A percentile compares a stretch with the other conserved stretches of the same genome.
Evolutionary conservation across 192 early-diverging fungal species (phyloP).

Genomic region (Umbelopsis ramanniana): DNA sequence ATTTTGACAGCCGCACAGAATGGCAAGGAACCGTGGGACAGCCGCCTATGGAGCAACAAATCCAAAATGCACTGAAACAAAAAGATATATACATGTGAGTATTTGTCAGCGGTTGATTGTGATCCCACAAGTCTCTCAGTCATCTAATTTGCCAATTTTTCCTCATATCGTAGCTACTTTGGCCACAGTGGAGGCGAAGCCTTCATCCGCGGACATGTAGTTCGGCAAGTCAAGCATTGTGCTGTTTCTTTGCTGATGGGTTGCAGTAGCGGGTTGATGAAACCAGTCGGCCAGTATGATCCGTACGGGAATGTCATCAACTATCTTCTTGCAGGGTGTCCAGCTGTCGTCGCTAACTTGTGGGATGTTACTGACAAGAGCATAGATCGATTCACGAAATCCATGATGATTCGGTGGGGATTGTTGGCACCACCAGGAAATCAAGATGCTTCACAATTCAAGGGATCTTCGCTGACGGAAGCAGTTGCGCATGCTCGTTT

Average conservation of each 20-base stretch:
- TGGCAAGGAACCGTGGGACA: conserved; percentile 80
- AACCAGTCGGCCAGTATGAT: conserved; percentile 84
- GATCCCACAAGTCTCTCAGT: neutral
- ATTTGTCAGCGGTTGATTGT: neutral
- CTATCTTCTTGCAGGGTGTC: conserved; percentile 86
- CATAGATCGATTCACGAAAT: conserved; percentile 86
- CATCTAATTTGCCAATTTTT: neutral
- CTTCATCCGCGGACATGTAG: conserved; percentile 68
- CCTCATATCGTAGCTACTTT: conserved; percentile 68
- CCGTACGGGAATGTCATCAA: conserved; percentile 81
- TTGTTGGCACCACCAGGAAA: conserved; percentile 42
- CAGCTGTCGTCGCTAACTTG: conserved; percentile 87
- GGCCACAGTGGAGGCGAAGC: conserved; percentile 94
- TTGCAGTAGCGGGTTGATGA: conserved; percentile 89
- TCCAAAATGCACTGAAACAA: conserved; percentile 56
- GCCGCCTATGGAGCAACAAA: conserved; percentile 70
- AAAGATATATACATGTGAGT: conserved; percentile 62
- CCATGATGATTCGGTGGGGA: conserved; percentile 76
- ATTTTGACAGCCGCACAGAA: conserved; percentile 24
- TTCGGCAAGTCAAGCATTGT: conserved; percentile 70
- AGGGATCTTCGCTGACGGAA: conserved; percentile 65
- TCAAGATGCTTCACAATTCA: conserved; percentile 12
- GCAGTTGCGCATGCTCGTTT: conserved; percentile 73
- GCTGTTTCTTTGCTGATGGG: conserved; percentile 88
- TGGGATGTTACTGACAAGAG: conserved; percentile 99